phyloP scores from a whole-genome alignment of 2,329 filamentous ascomycete genomes.

The Nannizziopsis barbatae region DNA sequence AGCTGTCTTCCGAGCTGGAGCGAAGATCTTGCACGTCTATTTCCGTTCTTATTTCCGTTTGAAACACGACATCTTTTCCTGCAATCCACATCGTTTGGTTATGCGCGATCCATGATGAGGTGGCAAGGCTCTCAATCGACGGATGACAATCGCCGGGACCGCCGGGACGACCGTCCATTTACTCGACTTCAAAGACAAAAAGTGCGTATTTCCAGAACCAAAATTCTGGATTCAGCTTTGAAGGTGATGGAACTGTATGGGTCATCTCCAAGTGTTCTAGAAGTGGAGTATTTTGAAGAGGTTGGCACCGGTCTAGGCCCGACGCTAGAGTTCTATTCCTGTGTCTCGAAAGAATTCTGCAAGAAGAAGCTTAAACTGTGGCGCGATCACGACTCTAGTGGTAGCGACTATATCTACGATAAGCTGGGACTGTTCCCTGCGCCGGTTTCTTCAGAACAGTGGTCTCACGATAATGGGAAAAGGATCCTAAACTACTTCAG shows the following conservation, averaged over 20 bases:
- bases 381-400: constrained; percentile 70
- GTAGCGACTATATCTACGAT: constrained; percentile 73
- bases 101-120: constrained; percentile 89
- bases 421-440: constrained; percentile 80
- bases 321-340: constrained; percentile 95
- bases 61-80: constrained; percentile 94
- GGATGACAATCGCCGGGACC: constrained; percentile 69
- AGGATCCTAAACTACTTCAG: constrained; percentile 81
- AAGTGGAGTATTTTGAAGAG: constrained; percentile 98
- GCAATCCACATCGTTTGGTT: constrained; percentile 95
- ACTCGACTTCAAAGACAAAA: constrained; percentile 88
- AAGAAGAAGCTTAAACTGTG: constrained; percentile 96
- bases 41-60: constrained; percentile 95
- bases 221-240: constrained; percentile 89
- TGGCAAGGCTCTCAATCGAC: constrained; percentile 87
- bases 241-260: constrained; percentile 99
- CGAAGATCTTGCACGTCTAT: constrained; percentile 82
- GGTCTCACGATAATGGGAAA: constrained; percentile 65
- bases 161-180: constrained; percentile 79
- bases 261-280: constrained; percentile 86
- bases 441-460: constrained; percentile 71
- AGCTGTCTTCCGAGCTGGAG: constrained; percentile 94
- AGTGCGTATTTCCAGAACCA: constrained; percentile 88
- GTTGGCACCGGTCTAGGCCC: constrained; percentile 92
- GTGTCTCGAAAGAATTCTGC: constrained; percentile 90